These are phyloP conservation scores for Podospora pseudopauciseta DNA, from an alignment of 495 filamentous ascomycete genomes.

Conservation along the genomic window DNA sequence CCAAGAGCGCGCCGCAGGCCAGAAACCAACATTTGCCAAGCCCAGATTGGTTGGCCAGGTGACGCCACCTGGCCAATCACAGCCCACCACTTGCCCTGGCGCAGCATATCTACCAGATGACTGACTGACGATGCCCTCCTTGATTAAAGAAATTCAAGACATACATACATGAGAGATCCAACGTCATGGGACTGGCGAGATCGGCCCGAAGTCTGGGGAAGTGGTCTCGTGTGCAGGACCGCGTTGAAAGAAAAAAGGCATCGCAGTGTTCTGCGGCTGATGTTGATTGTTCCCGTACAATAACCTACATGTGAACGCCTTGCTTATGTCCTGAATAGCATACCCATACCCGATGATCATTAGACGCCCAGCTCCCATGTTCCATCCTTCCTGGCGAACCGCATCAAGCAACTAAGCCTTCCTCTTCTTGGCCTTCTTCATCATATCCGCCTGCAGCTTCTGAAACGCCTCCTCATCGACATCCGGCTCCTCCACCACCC, in stretches of 20 bases:
- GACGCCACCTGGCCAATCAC: constrained; percentile 5
- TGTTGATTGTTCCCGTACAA: neutral
- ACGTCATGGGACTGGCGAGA: neutral
- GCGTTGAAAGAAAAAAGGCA: neutral
- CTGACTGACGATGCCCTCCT: neutral
- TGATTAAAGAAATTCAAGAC: neutral
- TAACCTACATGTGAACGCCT: neutral
- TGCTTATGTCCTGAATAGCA: neutral
- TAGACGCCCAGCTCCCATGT: neutral
- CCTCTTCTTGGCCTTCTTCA: constrained; percentile 43
- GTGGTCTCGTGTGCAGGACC: neutral
- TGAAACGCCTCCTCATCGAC: constrained; percentile 69
- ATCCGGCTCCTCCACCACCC: constrained; percentile 45
- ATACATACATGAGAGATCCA: neutral
- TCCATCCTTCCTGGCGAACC: neutral
- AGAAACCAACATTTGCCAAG: neutral
- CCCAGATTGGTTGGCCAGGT: constrained; percentile 17
- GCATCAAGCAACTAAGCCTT: constrained; percentile 17
- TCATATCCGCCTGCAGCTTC: constrained; percentile 33
- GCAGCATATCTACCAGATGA: neutral
- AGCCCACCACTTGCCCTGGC: neutral
- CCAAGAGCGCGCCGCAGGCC: neutral
- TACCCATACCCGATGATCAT: neutral
- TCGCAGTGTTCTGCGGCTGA: neutral
- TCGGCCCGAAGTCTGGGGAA: neutral